phyloP scores from a whole-genome alignment of 805 yeast genomes.

The Saturnispora hagleri region DNA sequence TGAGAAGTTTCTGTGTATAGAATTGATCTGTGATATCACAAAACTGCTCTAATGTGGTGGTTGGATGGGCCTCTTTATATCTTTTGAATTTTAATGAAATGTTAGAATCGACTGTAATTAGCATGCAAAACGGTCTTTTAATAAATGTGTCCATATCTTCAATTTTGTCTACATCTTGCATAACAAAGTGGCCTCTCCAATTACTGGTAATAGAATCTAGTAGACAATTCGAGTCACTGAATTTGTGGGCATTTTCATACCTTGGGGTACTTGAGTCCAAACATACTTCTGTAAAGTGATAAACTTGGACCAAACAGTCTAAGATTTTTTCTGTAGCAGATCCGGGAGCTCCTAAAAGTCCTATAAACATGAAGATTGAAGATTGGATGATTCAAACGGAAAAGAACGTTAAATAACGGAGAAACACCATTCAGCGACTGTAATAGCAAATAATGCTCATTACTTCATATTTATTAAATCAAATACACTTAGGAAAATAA shows the following conservation, averaged over 20 bases:
- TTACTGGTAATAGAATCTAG: slow-evolving; percentile 52
- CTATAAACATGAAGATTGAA: slow-evolving; percentile 47
- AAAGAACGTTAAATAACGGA: background rate
- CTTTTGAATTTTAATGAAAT: slow-evolving; percentile 36
- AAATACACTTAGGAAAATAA: background rate
- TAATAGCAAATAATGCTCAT: background rate
- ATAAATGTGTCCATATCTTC: slow-evolving; percentile 37
- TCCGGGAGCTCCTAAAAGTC: slow-evolving; percentile 58
- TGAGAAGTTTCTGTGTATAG: slow-evolving; percentile 21
- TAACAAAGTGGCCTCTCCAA: slow-evolving; percentile 58
- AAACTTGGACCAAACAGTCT: background rate
- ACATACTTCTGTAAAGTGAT: background rate
- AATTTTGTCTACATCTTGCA: slow-evolving; percentile 38
- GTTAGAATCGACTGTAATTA: slow-evolving; percentile 72
- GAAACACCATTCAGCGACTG: background rate
- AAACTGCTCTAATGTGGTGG: slow-evolving; percentile 11
- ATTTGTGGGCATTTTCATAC: slow-evolving; percentile 21
- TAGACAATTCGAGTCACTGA: slow-evolving; percentile 25
- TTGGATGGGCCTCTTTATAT: slow-evolving; percentile 9
- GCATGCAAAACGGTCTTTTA: slow-evolving; percentile 78
- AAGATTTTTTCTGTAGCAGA: slow-evolving; percentile 58
- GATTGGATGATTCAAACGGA: too few relatives aligned
- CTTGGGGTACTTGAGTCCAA: background rate
- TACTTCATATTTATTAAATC: too few relatives aligned
- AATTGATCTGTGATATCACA: slow-evolving; percentile 8